Evolutionary conservation across 129 eudicot genomes (phyloP), one percentile per base, ranked within the genome.

Genomic region (Artemisia tridentata): DNA sequence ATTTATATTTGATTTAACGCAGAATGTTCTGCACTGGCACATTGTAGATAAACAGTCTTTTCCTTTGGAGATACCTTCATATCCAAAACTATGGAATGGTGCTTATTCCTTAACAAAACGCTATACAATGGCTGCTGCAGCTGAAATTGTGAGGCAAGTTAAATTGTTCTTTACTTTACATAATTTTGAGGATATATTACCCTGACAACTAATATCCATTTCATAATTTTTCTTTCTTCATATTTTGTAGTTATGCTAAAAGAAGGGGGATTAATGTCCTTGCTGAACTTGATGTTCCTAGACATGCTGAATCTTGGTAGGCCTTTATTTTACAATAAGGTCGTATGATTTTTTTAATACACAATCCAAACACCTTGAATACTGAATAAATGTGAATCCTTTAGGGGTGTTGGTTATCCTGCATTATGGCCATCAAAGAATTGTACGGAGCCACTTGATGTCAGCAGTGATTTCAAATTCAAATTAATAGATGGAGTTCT

Each of bases 231-330:
- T 59, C 52, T 18, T 17, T 78, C 55, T 64, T 70, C 46, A 59
- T 34, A 11, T 34, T 49, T 74, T 77, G 61, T 83, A 93, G 98
- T 20, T 93, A 89, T 82, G 97, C 98, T 54, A 74, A 85, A 78
- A 83, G 79, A 76, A 82, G 95, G 43, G 98, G 98, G 65, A 78
- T 93, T 38, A 85, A 86, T 67, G 98, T 93, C 43, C 80, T 93
- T 73, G 91, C 98, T 70, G 98, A 93, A 78, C 80, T 93, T 78
- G 98, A 93, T 75, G 88, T 93, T 64, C 98, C 98, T 11, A 97
- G 98, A 58, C 98, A 93, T 80, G 98, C 97, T 62, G 73, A 29
- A 65, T 93, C 98, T 58, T 93, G 98, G 98, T 85, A 87, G 15
- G 15, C 56, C 51, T 14, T 45, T 23, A 67, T 45, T 12, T 14